Evolutionary conservation across 2,329 filamentous ascomycete genomes (phyloP), one percentile per base, ranked within the genome.

Genomic region (Zasmidium cellare): DNA sequence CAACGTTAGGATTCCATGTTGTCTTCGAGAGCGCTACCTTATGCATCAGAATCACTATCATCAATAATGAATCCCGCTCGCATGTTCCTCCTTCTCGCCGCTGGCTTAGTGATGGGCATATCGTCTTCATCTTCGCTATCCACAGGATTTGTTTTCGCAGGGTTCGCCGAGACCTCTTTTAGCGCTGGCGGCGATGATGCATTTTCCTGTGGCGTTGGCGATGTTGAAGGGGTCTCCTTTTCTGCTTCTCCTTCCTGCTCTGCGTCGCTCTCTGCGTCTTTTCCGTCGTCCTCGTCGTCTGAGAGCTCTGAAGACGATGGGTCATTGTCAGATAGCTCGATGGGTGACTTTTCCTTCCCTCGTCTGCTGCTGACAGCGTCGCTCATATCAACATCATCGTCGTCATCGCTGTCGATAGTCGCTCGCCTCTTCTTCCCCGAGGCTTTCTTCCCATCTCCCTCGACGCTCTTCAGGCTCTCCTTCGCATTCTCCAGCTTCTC

Each of bases 61-160:
- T 77, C 77, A 65, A 79, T 67, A 41, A 80, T 66, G 59, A 79
- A 78, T 0, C 75, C 76, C 38, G 74, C 77, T 52, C 77, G 69
- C 45, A 69, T 70, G 49, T 67, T 73, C 25, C 76, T 72, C 41
- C 72, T 72, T 16, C 58, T 55, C 18, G 66, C 66, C 20, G 66
- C 65, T 14, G 70, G 67, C 53, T 74, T 74, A 9, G 70, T 67
- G 14, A 70, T 65, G 18, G 72, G 70, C 48, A 72, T 65, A 44
- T 75, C 74, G 3, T 79, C 76, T 11, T 77, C 75, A 3, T 78
- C 75, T 3, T 76, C 75, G 24, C 76, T 74, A 35, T 72, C 69
- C 9, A 70, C 70, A 23, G 56, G 46, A 38, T 47, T 73, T 45
- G 75, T 76, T 20, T 38, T 51, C 2, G 73, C 76, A 24, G 18